phyloP scores from a whole-genome alignment of 306 rosid species.

The Vigna mungo region DNA sequence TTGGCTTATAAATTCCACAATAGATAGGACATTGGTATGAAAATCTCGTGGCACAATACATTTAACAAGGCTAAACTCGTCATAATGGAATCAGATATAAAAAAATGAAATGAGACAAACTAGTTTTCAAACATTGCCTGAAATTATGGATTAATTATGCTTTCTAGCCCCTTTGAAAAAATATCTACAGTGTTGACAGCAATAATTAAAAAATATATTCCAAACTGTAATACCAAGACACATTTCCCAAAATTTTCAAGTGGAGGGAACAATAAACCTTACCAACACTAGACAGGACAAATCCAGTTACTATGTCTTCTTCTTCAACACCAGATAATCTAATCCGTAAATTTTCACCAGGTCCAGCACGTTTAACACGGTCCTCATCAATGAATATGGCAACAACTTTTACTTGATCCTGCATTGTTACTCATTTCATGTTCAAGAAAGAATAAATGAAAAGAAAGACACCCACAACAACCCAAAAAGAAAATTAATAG shows the following conservation, averaged over 20 bases:
- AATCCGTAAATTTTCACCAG: slow-evolving; percentile 96
- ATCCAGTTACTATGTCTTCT: slow-evolving; percentile 81
- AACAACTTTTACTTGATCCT: slow-evolving; percentile 86
- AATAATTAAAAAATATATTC: not conserved
- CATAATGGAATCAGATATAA: too few relatives aligned
- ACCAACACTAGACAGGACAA: slow-evolving; percentile 87
- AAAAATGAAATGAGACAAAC: too few relatives aligned
- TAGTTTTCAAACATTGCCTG: too few relatives aligned
- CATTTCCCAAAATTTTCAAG: slow-evolving; percentile 21
- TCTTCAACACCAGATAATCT: slow-evolving; percentile 89
- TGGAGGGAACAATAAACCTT: slow-evolving; percentile 23
- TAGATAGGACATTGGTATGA: too few relatives aligned
- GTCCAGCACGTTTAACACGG: slow-evolving; percentile 82
- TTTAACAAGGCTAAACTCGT: too few relatives aligned
- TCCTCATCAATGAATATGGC: slow-evolving; percentile 75
- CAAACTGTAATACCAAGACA: not conserved
- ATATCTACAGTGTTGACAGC: too few relatives aligned
- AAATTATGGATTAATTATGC: too few relatives aligned
- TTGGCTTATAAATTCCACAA: too few relatives aligned
- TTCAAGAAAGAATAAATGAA: not conserved
- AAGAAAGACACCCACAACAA: not conserved
- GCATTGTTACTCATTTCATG: slow-evolving; percentile 40
- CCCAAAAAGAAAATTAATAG: not conserved
- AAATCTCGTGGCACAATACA: too few relatives aligned
- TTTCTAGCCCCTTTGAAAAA: too few relatives aligned